These are phyloP conservation scores for Solanum piurae DNA, from an alignment of 257 asterid genomes.

Conservation along the genomic window DNA sequence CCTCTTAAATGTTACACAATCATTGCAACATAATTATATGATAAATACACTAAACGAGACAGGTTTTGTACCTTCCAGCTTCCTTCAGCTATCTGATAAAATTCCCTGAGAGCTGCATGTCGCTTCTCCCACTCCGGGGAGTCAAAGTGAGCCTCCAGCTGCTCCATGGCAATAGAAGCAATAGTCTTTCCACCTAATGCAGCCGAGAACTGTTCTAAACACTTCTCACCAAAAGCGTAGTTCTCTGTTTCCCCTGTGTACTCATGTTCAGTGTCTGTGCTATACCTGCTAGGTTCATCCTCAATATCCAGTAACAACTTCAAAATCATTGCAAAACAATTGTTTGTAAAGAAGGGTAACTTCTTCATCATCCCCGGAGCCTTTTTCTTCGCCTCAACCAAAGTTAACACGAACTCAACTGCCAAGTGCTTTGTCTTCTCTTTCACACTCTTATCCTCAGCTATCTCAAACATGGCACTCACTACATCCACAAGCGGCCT, in stretches of 20 bases:
- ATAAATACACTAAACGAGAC: background rate
- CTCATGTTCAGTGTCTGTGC: no score
- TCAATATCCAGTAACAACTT: conserved; percentile 34
- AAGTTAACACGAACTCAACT: background rate
- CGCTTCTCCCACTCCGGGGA: conserved; percentile 91
- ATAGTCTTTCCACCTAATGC: conserved; percentile 83
- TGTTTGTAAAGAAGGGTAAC: background rate
- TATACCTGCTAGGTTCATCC: conserved; percentile 41
- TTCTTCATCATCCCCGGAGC: background rate
- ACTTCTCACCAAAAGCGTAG: conserved; percentile 72
- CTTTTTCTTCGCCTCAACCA: background rate
- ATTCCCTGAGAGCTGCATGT: conserved; percentile 82
- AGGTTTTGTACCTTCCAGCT: conserved; percentile 54
- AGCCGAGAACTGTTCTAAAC: conserved; percentile 68
- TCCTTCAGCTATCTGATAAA: conserved; percentile 91
- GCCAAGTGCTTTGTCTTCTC: background rate
- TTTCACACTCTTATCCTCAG: background rate
- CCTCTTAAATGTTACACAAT: background rate
- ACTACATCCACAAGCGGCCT: conserved; percentile 47
- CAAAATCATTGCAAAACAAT: background rate
- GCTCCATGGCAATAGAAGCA: conserved; percentile 88
- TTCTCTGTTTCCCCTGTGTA: conserved; percentile 1
- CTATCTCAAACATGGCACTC: background rate
- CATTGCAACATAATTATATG: background rate
- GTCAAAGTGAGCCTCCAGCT: conserved; percentile 51